Evolutionary conservation across 2,329 filamentous ascomycete genomes (phyloP), one percentile per base, ranked within the genome.

Genomic region (Emericellopsis cladophorae): DNA sequence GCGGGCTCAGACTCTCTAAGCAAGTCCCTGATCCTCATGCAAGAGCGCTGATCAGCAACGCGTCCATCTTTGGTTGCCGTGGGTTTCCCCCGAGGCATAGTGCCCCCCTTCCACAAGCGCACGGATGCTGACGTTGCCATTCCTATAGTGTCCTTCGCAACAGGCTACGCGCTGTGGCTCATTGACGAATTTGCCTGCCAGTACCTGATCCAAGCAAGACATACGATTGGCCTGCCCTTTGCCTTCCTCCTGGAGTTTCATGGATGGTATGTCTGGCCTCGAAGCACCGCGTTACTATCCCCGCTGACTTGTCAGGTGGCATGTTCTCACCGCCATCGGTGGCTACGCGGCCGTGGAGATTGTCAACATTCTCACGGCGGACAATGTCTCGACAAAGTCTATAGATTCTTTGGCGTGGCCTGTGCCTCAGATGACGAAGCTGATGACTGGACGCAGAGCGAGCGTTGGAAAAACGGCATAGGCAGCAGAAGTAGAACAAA

Each of bases 191-290:
- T 49, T 41, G 51, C 52, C 1, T 66, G 62, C 33, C 45, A 41
- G 2, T 14, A 45, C 2, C 33, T 66, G 14, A 57, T 47, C 0
- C 41, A 45, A 1, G 45, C 49, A 11, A 52, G 56, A 41, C 48
- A 55, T 12, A 18, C 45, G 0, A 45, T 62, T 26, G 79, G 83
- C 11, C 66, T 93, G 48, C 86, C 86, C 0, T 29, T 21, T 48
- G 62, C 60, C 1, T 65, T 65, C 16, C 35, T 64, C 0, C 45
- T 64, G 3, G 62, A 66, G 43, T 41, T 66, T 5, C 62, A 66
- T 40, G 62, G 62, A 46, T 66, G 62, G 62, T 38, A 38, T 4
- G 36, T 11, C 11, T 23, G 21, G n/a, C 24, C 24, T 11, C 18
- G 65, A 53, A 22, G 55, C 40, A 31, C 12, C 18, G 24, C 8